phyloP scores from a whole-genome alignment of 805 yeast genomes.

The Candida silvatica region DNA sequence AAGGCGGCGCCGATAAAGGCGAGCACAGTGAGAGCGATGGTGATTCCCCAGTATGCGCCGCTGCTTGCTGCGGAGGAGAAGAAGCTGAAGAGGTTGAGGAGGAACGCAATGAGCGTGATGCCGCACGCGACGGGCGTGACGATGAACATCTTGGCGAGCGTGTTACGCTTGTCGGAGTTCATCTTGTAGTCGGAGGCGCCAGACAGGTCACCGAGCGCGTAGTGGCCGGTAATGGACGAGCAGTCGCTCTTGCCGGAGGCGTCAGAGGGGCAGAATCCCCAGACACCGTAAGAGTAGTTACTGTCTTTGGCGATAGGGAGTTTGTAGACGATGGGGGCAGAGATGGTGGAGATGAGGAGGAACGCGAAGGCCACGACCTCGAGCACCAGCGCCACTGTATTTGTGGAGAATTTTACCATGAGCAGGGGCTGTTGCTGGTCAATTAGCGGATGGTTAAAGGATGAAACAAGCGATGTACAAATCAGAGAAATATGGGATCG shows the following conservation, averaged over 20 bases:
- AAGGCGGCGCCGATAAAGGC: constrained; percentile 48
- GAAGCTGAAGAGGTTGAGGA: constrained; percentile 26
- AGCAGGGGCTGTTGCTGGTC: too few species aligned
- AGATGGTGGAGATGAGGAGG: constrained; percentile 49
- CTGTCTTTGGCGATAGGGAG: constrained; percentile 42
- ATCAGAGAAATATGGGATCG: too few species aligned
- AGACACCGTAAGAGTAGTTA: constrained; percentile 46
- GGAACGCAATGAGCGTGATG: constrained; percentile 38
- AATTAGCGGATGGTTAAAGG: too few species aligned
- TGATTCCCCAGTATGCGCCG: constrained; percentile 29
- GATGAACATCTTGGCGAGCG: constrained; percentile 46
- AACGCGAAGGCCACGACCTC: constrained; percentile 52
- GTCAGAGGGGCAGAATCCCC: constrained; percentile 48
- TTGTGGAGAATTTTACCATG: constrained; percentile 15
- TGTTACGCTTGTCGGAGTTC: constrained; percentile 34
- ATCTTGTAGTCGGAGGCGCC: constrained; percentile 37
- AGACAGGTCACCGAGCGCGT: constrained; percentile 26
- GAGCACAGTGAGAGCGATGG: constrained; percentile 36
- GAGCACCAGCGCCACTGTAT: constrained; percentile 30
- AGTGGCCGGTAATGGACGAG: constrained; percentile 29
- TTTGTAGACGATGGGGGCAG: constrained; percentile 47
- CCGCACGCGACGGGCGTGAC: constrained; percentile 64
- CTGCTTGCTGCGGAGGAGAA: constrained; percentile 6
- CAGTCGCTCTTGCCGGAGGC: constrained; percentile 7
- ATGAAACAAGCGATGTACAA: too few species aligned